phyloP scores from a whole-genome alignment of 2,329 filamentous ascomycete species.

The Hansfordia pulvinata region DNA sequence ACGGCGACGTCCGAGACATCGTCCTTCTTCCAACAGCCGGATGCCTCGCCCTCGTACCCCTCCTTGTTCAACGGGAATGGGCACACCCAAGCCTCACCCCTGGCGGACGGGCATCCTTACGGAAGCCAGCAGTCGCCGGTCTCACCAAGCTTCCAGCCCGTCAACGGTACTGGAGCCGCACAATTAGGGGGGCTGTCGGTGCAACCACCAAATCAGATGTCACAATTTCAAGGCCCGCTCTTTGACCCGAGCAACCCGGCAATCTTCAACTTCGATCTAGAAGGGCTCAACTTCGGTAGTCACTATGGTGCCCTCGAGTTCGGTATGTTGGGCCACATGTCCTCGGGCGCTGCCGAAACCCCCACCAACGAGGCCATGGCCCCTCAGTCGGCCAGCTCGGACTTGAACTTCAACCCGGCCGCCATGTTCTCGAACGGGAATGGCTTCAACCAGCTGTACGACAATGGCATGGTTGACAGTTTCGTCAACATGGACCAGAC shows the following conservation, averaged over 20 bases:
- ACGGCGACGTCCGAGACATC: too few species aligned
- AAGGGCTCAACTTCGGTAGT: conserved; percentile 88
- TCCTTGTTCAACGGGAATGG: conserved; percentile 33
- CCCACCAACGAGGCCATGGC: conserved; percentile 50
- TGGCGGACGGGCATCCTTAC: conserved; percentile 40
- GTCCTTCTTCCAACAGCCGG: too few species aligned
- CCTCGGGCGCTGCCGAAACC: conserved; percentile 73
- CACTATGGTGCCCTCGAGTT: conserved; percentile 94
- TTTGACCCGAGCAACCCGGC: conserved; percentile 90
- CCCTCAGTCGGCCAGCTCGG: conserved; percentile 22
- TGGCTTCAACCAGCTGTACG: conserved; percentile 33
- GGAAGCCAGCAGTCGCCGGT: conserved; percentile 59
- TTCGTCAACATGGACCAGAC: conserved; percentile 38
- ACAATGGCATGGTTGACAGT: conserved; percentile 36
- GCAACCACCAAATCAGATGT: too few species aligned
- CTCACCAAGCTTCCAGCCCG: conserved; percentile 55
- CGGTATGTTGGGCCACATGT: conserved; percentile 92
- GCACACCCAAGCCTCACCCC: conserved; percentile 26
- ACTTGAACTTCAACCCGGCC: conserved; percentile 26
- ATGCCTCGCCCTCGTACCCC: conserved; percentile 33
- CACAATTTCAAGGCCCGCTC: too few species aligned
- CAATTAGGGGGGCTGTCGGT: conserved; percentile 32
- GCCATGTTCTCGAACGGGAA: conserved; percentile 39
- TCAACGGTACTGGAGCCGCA: conserved; percentile 29
- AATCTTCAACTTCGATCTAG: conserved; percentile 90